These are phyloP conservation scores for Naegleria fowleri DNA, from an alignment of 208 protist genomes.

Conservation along the genomic window DNA sequence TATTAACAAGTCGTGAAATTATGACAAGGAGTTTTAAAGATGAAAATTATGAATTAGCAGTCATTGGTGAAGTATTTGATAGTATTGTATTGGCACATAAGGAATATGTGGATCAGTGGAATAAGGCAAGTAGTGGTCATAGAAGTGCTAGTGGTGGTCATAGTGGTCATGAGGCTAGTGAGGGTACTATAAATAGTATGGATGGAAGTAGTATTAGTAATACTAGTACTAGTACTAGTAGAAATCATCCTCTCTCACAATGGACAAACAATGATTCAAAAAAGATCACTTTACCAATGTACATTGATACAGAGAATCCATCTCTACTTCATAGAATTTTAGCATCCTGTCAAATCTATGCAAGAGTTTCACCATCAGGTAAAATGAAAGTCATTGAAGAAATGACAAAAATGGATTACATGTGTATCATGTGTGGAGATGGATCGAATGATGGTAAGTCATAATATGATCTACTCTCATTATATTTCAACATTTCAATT, in stretches of 20 bases:
- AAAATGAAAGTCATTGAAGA: constrained; percentile 32
- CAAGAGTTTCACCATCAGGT: constrained; percentile 32
- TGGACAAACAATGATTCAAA: too few species aligned
- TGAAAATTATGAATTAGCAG: neutral
- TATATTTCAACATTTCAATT: too few species aligned
- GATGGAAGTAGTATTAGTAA: too few species aligned
- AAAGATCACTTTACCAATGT: too few species aligned
- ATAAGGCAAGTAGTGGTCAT: too few species aligned
- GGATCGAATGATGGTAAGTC: constrained; percentile 34
- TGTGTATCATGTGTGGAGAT: constrained; percentile 40
- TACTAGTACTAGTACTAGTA: too few species aligned
- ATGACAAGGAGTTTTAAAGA: neutral
- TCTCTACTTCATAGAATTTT: neutral
- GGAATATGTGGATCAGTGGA: neutral
- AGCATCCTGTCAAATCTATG: neutral
- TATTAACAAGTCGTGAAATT: neutral
- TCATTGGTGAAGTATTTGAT: neutral
- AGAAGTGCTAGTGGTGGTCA: too few species aligned
- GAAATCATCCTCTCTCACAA: too few species aligned
- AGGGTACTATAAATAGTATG: too few species aligned
- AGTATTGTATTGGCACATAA: neutral
- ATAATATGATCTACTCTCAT: too few species aligned
- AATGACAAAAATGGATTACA: constrained; percentile 17
- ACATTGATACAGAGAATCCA: neutral
- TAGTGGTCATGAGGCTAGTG: too few species aligned